A percentile compares a stretch with the other conserved stretches of the same genome.
Conservation (phyloP, 2,329 filamentous ascomycete species). For the Nothopassalora personata region DNA sequence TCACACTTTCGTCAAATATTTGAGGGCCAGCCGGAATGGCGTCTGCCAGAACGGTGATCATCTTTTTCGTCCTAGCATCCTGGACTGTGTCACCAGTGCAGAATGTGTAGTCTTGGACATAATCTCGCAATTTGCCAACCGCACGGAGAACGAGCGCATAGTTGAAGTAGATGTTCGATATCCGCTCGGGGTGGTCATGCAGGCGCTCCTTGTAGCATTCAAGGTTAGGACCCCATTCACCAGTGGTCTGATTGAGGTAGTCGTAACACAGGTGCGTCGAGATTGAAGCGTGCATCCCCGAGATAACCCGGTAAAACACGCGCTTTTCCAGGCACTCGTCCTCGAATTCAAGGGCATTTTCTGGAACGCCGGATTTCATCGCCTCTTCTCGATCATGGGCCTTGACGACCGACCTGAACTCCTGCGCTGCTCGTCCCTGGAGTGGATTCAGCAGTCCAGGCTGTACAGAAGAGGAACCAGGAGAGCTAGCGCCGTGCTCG, state of each 20-base stretch:
- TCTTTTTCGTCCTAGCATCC: constrained; percentile 72
- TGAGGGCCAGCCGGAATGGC: constrained; percentile 61
- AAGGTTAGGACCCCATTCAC: constrained; percentile 85
- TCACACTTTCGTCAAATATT: constrained; percentile 90
- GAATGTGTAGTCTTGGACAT: constrained; percentile 80
- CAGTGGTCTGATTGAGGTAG: constrained; percentile 90
- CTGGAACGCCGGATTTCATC: constrained; percentile 43
- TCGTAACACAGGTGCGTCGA: constrained; percentile 95
- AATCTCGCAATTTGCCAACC: constrained; percentile 80
- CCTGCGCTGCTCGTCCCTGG: constrained; percentile 52
- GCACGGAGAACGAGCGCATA: constrained; percentile 92
- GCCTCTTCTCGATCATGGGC: constrained; percentile 57
- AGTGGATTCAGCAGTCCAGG: constrained; percentile 38
- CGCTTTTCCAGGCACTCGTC: constrained; percentile 96
- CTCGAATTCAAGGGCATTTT: constrained; percentile 67
- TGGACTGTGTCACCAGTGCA: constrained; percentile 80
- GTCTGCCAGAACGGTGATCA: constrained; percentile 70
- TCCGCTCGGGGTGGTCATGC: constrained; percentile 77
- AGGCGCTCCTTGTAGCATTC: constrained; percentile 84
- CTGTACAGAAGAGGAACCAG: constrained; percentile 20
- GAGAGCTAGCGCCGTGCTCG: constrained; percentile 20
- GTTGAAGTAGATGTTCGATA: constrained; percentile 98
- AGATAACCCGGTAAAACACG: constrained; percentile 94
- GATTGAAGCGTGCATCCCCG: constrained; percentile 97
- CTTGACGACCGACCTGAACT: constrained; percentile 56